Evolutionary conservation across 2,329 filamentous ascomycete genomes (phyloP), one percentile per base, ranked within the genome.

Genomic region (Corynespora cassiicola): DNA sequence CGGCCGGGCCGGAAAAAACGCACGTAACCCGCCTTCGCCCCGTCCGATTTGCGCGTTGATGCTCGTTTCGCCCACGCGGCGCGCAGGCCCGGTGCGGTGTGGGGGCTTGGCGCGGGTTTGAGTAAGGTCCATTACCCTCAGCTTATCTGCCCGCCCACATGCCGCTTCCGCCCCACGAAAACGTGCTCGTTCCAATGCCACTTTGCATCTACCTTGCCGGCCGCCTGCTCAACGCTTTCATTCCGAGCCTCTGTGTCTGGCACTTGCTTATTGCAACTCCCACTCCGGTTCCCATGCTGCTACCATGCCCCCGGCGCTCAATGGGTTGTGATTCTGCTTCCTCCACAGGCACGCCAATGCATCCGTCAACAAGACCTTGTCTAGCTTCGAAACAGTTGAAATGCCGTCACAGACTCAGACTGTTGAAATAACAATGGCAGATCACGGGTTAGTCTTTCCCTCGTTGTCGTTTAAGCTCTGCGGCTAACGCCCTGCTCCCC

Each of bases 131-230:
- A 36, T 53, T 47, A 53, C 48, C 19, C 21, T 38, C 50, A 47
- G 50, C 54, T 42, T 56, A 58, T 56, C 53, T 52, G 43, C 22
- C 46, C 31, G 26, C 22, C 26, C 18, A 39, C 37, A 36, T 41
- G 52, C 45, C 42, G 17, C 20, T 35, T 32, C 26, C 50, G 58
- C 58, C 60, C 60, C 57, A 61, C 57, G 57, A 52, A 42, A 30
- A 39, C 50, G 36, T 38, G 42, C 50, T 40, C 31, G 48, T 37
- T 38, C 43, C 39, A 47, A 26, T 36, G 19, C 45, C 45, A 48
- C 41, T 27, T 46, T 48, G 43, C 47, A 49, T 50, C 38, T 38
- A 29, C 29, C 22, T 31, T 39, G 33, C 32, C 38, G 47, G 33
- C 31, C 11, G 22, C 32, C 24, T 16, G 7, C 26, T 38, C 34